phyloP scores from a whole-genome alignment of 306 rosid genomes.

The Rosa persica region DNA sequence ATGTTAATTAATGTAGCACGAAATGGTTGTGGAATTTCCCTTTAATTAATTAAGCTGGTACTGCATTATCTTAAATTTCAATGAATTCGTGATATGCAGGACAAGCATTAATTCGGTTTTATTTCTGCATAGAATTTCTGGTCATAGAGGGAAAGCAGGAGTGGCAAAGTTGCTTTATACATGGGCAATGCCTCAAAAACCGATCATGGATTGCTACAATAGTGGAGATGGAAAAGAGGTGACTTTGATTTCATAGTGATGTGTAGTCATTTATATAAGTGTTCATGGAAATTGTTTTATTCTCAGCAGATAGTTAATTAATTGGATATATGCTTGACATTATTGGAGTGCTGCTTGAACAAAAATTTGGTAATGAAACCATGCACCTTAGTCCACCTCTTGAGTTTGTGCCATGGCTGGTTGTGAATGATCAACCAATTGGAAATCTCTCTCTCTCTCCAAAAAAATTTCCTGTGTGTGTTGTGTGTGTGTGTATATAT shows the following conservation, averaged over 20 bases:
- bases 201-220: constrained; percentile 36
- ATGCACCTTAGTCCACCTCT: constrained; percentile 43
- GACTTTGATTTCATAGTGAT: not conserved
- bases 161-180: constrained; percentile 42
- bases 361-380: constrained; percentile 34
- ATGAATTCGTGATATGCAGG: constrained; percentile 30
- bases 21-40: not conserved
- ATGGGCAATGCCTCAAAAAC: constrained; percentile 40
- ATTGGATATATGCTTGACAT: not conserved
- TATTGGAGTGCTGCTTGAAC: constrained; percentile 37
- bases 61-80: not conserved
- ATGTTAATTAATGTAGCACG: not conserved
- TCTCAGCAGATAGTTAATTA: not conserved
- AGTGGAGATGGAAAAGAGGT: constrained; percentile 51
- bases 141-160: constrained; percentile 40
- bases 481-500: too few relatives aligned
- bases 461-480: too few relatives aligned
- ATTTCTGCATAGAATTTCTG: constrained; percentile 54
- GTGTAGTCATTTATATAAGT: not conserved
- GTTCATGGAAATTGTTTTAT: not conserved
- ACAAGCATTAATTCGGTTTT: constrained; percentile 34
- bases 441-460: constrained; percentile 10
- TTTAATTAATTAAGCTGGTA: not conserved
- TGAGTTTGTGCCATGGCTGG: constrained; percentile 52
- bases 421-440: constrained; percentile 54